Conservation (phyloP, 345 rosid genomes). For the Trapa bicornis region DNA sequence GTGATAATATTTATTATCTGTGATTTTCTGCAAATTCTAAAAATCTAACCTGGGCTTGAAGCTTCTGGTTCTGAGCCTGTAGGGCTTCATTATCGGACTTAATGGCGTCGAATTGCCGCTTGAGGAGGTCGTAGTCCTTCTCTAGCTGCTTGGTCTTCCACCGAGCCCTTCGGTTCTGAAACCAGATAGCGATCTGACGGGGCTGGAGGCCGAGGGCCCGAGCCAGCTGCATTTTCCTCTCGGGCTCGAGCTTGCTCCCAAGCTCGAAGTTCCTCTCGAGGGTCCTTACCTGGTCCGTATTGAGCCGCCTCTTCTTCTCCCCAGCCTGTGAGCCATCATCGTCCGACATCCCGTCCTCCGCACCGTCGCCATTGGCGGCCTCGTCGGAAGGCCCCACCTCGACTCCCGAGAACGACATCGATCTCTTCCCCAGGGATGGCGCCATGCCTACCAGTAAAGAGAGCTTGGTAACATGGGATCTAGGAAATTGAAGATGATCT, state of each 20-base stretch:
- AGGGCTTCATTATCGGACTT: conserved; percentile 77
- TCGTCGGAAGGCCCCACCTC: conserved; percentile 40
- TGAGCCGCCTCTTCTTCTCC: conserved; percentile 92
- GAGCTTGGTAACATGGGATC: not conserved
- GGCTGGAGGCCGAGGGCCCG: conserved; percentile 90
- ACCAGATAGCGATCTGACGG: conserved; percentile 96
- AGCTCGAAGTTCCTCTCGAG: conserved; percentile 91
- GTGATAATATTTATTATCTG: not conserved
- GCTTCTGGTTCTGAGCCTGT: conserved; percentile 73
- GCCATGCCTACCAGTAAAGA: conserved; percentile 46
- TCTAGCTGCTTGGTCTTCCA: conserved; percentile 98
- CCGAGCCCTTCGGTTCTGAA: conserved; percentile 90
- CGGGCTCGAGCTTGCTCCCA: conserved; percentile 96
- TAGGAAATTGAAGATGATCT: too few relatives aligned
- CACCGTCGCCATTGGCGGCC: conserved; percentile 38
- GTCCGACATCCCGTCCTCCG: conserved; percentile 78
- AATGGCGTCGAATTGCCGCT: conserved; percentile 58
- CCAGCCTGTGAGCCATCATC: conserved; percentile 94
- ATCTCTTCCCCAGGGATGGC: conserved; percentile 72
- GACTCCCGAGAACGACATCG: conserved; percentile 52
- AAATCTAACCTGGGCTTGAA: conserved; percentile 58
- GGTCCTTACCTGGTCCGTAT: conserved; percentile 85
- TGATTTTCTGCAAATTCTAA: not conserved
- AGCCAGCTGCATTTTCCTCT: conserved; percentile 95
- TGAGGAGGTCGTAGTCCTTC: conserved; percentile 83